Evolutionary conservation across 129 eudicot genomes (phyloP), one percentile per base, ranked within the genome.

Genomic region (Flaveria trinervia): DNA sequence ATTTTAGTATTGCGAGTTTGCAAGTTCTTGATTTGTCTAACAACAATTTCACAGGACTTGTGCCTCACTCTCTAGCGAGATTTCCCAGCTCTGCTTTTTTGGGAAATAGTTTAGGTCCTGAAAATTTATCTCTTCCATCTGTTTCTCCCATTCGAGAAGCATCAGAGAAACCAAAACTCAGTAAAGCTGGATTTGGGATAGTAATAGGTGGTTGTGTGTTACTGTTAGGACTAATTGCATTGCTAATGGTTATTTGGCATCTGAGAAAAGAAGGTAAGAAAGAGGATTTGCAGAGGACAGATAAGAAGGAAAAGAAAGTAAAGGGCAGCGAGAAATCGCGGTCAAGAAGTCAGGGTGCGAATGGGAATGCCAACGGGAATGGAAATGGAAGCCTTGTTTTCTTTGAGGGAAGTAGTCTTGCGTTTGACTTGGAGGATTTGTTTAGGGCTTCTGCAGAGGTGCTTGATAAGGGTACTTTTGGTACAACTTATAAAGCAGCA

Each of bases 371-470:
- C 14, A 13, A 13, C 5, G 54, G 17, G 54, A 48, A 78, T 51
- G 90, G 70, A 77, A 82, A 75, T 20, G 85, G 85, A 54, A 85
- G 72, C 74, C 82, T 94, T 7, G 79, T 81, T 52, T 94, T 94
- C 81, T 94, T 94, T 60, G 97, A 91, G 77, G 97, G 88, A 4
- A 83, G 92, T 71, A 83, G 74, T 65, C 86, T 91, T 50, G 92
- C 88, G 10, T 91, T 94, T 80, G 87, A 91, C 70, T 83, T 94
- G 68, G 98, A 94, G 83, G 98, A 94, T 82, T 72, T 94, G 73
- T 81, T 94, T 84, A 83, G 93, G 86, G 97, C 97, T 68, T 94
- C 98, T 16, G 98, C 97, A 0, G 97, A 94, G 86, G 92, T 94
- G 67, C 93, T 94, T 4, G 98, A 96, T 7, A 94, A 94, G 84